A percentile compares a stretch with the other conserved stretches of the same genome.
phyloP scores from a whole-genome alignment of 495 filamentous ascomycete species.

The Podospora fimiseda region DNA sequence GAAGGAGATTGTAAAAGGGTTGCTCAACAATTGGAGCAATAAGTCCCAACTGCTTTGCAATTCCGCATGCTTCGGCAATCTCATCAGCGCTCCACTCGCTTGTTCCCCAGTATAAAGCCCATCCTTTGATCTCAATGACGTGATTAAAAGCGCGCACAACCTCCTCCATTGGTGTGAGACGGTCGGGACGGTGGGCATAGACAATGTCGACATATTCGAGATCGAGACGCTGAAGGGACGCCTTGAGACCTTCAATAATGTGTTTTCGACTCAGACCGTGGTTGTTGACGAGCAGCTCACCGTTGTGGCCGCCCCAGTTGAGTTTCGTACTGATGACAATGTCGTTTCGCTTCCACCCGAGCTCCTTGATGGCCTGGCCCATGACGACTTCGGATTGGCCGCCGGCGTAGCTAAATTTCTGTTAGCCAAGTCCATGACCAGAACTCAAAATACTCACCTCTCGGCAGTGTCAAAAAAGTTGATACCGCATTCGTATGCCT shows the following conservation, averaged over 20 bases:
- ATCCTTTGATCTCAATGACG: conserved; percentile 54
- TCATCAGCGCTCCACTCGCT: conserved; percentile 50
- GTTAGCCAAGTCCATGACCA: neutral
- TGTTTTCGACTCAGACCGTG: conserved; percentile 66
- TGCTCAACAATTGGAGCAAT: conserved; percentile 53
- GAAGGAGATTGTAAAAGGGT: conserved; percentile 53
- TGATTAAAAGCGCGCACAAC: conserved; percentile 70
- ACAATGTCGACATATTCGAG: conserved; percentile 66
- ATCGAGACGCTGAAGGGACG: conserved; percentile 56
- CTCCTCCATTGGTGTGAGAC: conserved; percentile 70
- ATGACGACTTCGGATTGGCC: conserved; percentile 53
- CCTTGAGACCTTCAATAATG: conserved; percentile 58
- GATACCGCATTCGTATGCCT: conserved; percentile 64
- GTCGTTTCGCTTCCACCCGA: conserved; percentile 60
- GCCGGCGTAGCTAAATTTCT: conserved; percentile 28
- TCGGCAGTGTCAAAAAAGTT: conserved; percentile 51
- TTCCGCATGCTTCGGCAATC: conserved; percentile 48
- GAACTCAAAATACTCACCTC: conserved; percentile 27
- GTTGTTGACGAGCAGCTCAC: conserved; percentile 45
- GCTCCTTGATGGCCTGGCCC: conserved; percentile 53
- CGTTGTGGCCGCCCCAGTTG: conserved; percentile 57
- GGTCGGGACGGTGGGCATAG: conserved; percentile 69
- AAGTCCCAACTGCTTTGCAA: conserved; percentile 52
- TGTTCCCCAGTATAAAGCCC: conserved; percentile 67
- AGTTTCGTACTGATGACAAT: conserved; percentile 67